phyloP scores from a whole-genome alignment of 2,329 filamentous ascomycete genomes.

The Zymoseptoria ardabiliae region DNA sequence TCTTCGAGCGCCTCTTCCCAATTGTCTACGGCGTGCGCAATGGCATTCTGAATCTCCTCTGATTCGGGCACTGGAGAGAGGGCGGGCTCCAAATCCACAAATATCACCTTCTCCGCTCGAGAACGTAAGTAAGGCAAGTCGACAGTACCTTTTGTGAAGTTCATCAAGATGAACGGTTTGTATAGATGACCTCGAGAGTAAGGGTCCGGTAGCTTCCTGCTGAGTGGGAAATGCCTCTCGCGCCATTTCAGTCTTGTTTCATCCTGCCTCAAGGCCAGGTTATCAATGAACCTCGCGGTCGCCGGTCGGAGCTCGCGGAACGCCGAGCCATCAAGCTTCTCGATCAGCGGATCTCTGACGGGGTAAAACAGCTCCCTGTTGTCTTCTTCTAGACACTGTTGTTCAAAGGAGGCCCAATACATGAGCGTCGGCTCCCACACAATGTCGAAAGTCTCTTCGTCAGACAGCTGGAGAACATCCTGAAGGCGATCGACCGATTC shows the following conservation, averaged over 20 bases:
- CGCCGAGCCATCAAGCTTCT: background rate
- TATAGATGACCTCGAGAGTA: conserved; percentile 31
- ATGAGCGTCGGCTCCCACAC: conserved; percentile 27
- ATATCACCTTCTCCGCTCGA: conserved; percentile 11
- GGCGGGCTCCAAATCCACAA: conserved; percentile 6
- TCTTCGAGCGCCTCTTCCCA: conserved; percentile 26
- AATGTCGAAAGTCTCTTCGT: conserved; percentile 13
- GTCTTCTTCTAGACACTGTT: conserved; percentile 15
- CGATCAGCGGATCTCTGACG: conserved; percentile 4
- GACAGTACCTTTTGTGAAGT: conserved; percentile 2
- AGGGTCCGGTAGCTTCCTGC: conserved; percentile 20
- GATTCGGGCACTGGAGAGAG: conserved; percentile 18
- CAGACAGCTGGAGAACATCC: conserved; percentile 8
- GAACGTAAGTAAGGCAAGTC: conserved; percentile 8
- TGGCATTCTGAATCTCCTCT: conserved; percentile 21
- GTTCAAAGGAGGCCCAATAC: conserved; percentile 12
- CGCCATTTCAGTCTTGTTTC: conserved; percentile 28
- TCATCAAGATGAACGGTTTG: conserved; percentile 24
- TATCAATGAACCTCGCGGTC: conserved; percentile 30
- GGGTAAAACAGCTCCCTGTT: conserved; percentile 12
- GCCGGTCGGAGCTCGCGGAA: conserved; percentile 11
- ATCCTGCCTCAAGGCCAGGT: conserved; percentile 30
- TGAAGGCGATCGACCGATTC: conserved; percentile 10
- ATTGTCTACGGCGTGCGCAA: conserved; percentile 31
- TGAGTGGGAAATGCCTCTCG: conserved; percentile 18